Conservation (phyloP, 148 eudicot species). For the Spergularia bocconei region DNA sequence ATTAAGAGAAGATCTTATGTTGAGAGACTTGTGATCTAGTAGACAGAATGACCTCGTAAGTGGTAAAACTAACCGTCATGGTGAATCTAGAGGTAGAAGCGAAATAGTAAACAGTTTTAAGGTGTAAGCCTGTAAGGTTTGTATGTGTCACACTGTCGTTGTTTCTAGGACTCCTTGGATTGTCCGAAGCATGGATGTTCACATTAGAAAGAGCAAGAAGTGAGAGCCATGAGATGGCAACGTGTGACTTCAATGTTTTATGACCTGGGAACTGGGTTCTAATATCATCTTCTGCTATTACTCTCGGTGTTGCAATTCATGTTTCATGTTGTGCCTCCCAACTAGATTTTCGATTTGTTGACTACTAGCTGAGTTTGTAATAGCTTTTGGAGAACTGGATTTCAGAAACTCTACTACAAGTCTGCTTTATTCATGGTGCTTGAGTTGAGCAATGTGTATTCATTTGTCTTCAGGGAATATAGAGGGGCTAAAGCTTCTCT, state of each 20-base stretch:
- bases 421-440: too few relatives aligned
- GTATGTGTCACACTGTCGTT: background rate
- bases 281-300: background rate
- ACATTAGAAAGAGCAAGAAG: background rate
- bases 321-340: background rate
- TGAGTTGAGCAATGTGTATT: too few relatives aligned
- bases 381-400: background rate
- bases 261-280: too few relatives aligned
- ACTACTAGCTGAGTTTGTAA: background rate
- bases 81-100: background rate
- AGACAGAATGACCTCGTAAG: background rate
- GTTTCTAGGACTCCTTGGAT: background rate
- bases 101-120: background rate
- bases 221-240: background rate
- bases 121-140: background rate
- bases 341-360: background rate
- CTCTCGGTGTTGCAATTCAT: background rate
- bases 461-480: conserved; percentile 40
- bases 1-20: background rate
- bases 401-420: background rate
- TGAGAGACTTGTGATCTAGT: background rate
- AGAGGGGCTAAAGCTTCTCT: conserved; percentile 56
- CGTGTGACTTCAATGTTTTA: background rate
- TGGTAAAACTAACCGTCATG: background rate
- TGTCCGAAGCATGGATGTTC: too few relatives aligned